phyloP scores from a whole-genome alignment of 805 yeast genomes.

The Candida sphagnicola region DNA sequence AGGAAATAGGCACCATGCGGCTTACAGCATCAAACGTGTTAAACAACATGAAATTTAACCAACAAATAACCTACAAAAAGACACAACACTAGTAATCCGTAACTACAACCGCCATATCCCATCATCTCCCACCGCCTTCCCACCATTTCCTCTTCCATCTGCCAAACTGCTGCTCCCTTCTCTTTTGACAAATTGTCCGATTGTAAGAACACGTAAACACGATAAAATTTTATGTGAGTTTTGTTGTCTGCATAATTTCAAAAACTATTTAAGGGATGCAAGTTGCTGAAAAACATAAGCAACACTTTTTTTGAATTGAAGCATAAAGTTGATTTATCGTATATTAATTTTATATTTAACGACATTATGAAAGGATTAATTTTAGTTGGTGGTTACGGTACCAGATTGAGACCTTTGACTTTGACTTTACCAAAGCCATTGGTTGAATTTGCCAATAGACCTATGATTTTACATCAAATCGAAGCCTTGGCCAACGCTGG shows the following conservation, averaged over 20 bases:
- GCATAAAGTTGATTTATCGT: neutral
- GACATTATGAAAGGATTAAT: conserved; percentile 85
- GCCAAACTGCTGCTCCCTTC: neutral
- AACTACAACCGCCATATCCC: neutral
- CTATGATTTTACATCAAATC: conserved; percentile 98
- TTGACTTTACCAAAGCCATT: conserved; percentile 93
- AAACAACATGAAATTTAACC: neutral
- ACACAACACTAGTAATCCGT: neutral
- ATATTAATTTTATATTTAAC: neutral
- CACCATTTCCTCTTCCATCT: neutral
- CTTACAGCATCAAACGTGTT: neutral
- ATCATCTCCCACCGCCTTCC: neutral
- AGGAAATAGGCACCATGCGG: neutral
- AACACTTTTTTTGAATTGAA: neutral
- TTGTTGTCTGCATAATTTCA: neutral
- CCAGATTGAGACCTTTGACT: conserved; percentile 98
- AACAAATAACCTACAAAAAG: neutral
- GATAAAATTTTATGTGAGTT: neutral
- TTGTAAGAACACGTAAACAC: conserved; percentile 1
- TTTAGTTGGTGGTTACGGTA: conserved; percentile 99
- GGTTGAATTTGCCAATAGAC: conserved; percentile 98
- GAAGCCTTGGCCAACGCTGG: conserved; percentile 98
- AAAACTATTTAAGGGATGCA: neutral
- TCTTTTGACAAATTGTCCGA: too few species aligned
- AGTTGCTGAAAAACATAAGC: neutral